These are phyloP conservation scores for Metarhizium robertsii DNA, from an alignment of 2,329 filamentous ascomycete species.

Conservation along the genomic window DNA sequence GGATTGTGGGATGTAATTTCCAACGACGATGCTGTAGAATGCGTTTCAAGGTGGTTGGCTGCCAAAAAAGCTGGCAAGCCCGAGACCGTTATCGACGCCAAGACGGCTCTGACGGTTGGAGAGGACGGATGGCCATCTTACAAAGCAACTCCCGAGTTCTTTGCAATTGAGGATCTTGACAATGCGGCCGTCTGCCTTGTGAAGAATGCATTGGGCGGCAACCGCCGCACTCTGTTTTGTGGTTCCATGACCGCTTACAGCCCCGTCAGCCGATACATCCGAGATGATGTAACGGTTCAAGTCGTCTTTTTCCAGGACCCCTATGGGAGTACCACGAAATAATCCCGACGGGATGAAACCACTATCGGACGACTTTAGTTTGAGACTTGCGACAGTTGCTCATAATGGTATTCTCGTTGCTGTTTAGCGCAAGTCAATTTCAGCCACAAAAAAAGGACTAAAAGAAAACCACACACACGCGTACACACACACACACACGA, in stretches of 20 bases:
- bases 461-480: no score
- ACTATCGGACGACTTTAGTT: background rate
- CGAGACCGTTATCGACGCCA: constrained; percentile 13
- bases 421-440: background rate
- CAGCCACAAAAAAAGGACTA: no score
- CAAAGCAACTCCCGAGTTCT: constrained; percentile 38
- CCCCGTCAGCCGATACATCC: constrained; percentile 53
- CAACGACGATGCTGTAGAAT: constrained; percentile 46
- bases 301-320: constrained; percentile 54
- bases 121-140: constrained; percentile 14
- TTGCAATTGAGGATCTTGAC: constrained; percentile 63
- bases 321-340: background rate
- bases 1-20: constrained; percentile 56
- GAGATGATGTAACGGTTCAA: constrained; percentile 77
- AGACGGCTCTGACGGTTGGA: constrained; percentile 4
- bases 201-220: constrained; percentile 71
- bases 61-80: constrained; percentile 16
- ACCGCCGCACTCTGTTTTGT: constrained; percentile 62
- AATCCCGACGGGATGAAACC: background rate
- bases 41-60: constrained; percentile 45
- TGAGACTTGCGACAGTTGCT: background rate
- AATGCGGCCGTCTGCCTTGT: constrained; percentile 76
- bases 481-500: no score
- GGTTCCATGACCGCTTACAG: constrained; percentile 62
- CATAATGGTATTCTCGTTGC: background rate